phyloP scores from a whole-genome alignment of 768 basidiomycete species.

The Lyophyllum semitale region DNA sequence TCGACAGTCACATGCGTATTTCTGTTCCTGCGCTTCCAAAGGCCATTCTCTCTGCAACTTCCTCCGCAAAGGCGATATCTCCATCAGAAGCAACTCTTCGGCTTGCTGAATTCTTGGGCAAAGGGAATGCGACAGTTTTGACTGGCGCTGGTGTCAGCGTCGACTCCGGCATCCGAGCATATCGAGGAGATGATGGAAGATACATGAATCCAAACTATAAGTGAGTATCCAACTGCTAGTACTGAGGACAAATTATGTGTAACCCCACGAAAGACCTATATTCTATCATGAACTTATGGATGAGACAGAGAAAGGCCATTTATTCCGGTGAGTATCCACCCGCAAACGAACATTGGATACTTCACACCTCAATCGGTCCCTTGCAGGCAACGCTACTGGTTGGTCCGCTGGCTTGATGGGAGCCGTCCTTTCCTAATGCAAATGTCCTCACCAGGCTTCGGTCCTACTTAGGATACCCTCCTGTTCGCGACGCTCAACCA shows the following conservation, averaged over 20 bases:
- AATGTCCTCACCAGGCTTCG: conserved; percentile 48
- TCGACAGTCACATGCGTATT: conserved; percentile 67
- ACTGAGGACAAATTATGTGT: conserved; percentile 4
- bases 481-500: conserved; percentile 78
- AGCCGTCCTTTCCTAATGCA: conserved; percentile 10
- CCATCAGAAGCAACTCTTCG: conserved; percentile 57
- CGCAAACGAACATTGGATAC: neutral
- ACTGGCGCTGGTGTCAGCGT: conserved; percentile 96
- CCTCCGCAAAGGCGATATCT: conserved; percentile 38
- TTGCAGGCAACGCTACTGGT: conserved; percentile 83
- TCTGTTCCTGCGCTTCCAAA: conserved; percentile 78
- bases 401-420: conserved; percentile 20
- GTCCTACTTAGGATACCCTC: conserved; percentile 84
- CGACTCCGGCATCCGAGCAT: conserved; percentile 94
- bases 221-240: conserved; percentile 39
- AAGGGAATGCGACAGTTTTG: conserved; percentile 73
- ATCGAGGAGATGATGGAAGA: conserved; percentile 82
- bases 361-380: neutral
- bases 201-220: conserved; percentile 92
- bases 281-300: conserved; percentile 86
- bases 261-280: conserved; percentile 49
- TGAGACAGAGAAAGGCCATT: conserved; percentile 61
- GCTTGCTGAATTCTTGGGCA: conserved; percentile 63
- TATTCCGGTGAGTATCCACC: conserved; percentile 58
- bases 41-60: conserved; percentile 48